Conservation (phyloP, 352 stramenopile species). For the Phytopythium montanum region DNA sequence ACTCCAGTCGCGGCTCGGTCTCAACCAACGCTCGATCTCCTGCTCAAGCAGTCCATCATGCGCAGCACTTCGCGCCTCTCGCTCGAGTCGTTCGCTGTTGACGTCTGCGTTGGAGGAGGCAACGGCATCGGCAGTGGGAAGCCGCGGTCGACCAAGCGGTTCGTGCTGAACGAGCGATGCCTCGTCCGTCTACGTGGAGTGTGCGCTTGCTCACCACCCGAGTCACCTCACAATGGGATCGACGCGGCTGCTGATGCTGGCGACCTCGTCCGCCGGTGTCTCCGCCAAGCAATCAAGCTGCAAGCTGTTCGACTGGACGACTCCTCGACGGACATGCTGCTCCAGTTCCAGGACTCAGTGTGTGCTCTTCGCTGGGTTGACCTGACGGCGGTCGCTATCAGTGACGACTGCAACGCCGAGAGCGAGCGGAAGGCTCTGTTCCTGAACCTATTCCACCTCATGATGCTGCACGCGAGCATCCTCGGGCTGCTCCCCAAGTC, state of each 20-base stretch:
- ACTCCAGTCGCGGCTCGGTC: not conserved
- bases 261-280: not conserved
- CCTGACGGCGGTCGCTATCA: slow-evolving; percentile 11
- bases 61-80: not conserved
- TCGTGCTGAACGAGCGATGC: slow-evolving; percentile 42
- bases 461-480: slow-evolving; percentile 40
- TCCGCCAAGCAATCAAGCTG: slow-evolving; percentile 1
- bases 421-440: slow-evolving; percentile 36
- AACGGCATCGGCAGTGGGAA: not conserved
- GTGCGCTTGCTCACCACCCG: not conserved
- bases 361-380: slow-evolving; percentile 28
- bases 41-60: not conserved
- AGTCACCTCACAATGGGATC: not conserved
- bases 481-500: slow-evolving; percentile 39
- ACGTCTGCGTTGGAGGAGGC: not conserved
- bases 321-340: slow-evolving; percentile 13
- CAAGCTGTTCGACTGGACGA: not conserved
- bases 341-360: slow-evolving; percentile 33
- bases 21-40: not conserved
- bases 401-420: slow-evolving; percentile 8
- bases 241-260: not conserved
- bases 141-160: slow-evolving; percentile 14
- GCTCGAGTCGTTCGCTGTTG: not conserved
- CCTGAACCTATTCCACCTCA: slow-evolving; percentile 57
- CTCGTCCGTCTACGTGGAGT: not conserved